Percentiles rank a stretch among this genome's conserved stretches.
Evolutionary conservation across 2,329 filamentous ascomycete genomes (phyloP).

Genomic region (Myriangium duriaei): DNA sequence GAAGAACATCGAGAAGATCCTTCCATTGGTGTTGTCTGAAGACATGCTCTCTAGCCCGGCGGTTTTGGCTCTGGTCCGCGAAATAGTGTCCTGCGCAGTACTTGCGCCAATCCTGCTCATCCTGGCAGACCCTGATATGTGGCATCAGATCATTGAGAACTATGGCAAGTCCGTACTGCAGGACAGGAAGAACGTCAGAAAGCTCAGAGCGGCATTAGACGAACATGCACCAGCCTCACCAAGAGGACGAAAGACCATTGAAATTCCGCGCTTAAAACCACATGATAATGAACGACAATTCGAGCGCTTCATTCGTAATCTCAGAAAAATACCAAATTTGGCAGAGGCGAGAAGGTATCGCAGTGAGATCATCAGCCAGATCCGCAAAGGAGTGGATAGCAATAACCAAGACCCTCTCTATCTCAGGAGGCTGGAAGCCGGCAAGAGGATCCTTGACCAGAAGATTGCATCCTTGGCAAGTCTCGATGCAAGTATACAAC

Average conservation of each 20-base stretch:
- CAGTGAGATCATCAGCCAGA: slow-evolving; percentile 81
- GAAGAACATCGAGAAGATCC: slow-evolving; percentile 54
- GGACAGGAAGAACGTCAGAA: slow-evolving; percentile 87
- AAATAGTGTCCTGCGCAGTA: slow-evolving; percentile 88
- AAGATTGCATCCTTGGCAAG: slow-evolving; percentile 71
- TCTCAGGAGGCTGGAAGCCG: slow-evolving; percentile 78
- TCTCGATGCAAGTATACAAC: slow-evolving; percentile 38
- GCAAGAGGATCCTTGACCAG: slow-evolving; percentile 79
- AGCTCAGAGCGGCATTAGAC: slow-evolving; percentile 80
- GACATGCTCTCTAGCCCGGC: slow-evolving; percentile 66
- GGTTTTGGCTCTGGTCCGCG: slow-evolving; percentile 68
- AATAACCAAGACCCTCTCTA: slow-evolving; percentile 78
- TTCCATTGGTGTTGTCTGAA: slow-evolving; percentile 63
- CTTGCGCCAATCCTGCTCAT: slow-evolving; percentile 68
- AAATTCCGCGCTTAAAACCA: slow-evolving; percentile 67
- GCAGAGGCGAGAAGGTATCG: slow-evolving; percentile 87
- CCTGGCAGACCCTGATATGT: slow-evolving; percentile 84
- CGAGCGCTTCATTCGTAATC: slow-evolving; percentile 83
- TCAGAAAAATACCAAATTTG: slow-evolving; percentile 77
- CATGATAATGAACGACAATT: slow-evolving; percentile 85
- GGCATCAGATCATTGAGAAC: slow-evolving; percentile 93
- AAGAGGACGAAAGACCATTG: slow-evolving; percentile 48
- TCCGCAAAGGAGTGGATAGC: slow-evolving; percentile 59
- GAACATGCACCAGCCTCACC: slow-evolving; percentile 80
- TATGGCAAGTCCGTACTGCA: slow-evolving; percentile 65